Conservation (phyloP, 495 filamentous ascomycete genomes). For the Emericellopsis terricola region DNA sequence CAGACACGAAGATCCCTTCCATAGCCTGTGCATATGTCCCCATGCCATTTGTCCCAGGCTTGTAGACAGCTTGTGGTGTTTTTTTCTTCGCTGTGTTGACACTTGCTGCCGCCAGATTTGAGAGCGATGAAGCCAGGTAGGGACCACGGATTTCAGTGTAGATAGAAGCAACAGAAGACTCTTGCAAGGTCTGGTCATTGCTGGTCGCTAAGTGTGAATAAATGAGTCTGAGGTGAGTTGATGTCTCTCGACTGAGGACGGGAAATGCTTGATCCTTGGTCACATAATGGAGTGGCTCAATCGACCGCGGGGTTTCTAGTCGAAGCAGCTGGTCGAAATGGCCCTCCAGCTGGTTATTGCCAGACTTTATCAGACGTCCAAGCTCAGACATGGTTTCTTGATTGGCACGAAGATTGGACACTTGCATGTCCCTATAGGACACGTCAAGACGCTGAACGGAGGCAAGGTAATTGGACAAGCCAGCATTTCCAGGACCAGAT, state of each 20-base stretch:
- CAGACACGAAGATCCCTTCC: slow-evolving; percentile 68
- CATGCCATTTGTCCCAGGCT: slow-evolving; percentile 84
- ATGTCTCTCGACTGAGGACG: slow-evolving; percentile 28
- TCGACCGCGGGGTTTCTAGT: slow-evolving; percentile 45
- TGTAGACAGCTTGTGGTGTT: slow-evolving; percentile 62
- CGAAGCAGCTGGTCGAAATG: slow-evolving; percentile 58
- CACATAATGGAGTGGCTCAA: slow-evolving; percentile 84
- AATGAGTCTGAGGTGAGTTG: slow-evolving; percentile 28
- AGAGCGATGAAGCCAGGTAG: slow-evolving; percentile 60
- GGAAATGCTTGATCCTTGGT: slow-evolving; percentile 56
- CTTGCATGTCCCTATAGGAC: slow-evolving; percentile 60
- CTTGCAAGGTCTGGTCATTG: slow-evolving; percentile 14
- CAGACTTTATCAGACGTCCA: slow-evolving; percentile 53
- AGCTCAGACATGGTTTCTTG: slow-evolving; percentile 78
- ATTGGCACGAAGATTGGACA: slow-evolving; percentile 76
- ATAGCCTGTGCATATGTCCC: slow-evolving; percentile 74
- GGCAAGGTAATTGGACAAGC: slow-evolving; percentile 68
- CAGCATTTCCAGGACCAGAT: slow-evolving; percentile 61
- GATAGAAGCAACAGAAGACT: slow-evolving; percentile 47
- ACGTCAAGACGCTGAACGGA: slow-evolving; percentile 78
- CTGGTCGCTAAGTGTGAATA: slow-evolving; percentile 25
- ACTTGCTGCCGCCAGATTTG: slow-evolving; percentile 74
- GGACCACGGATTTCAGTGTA: slow-evolving; percentile 75
- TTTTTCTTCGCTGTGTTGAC: slow-evolving; percentile 75
- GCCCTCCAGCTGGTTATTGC: slow-evolving; percentile 64